Percentiles rank a stretch among this genome's conserved stretches.
Evolutionary conservation across 2,329 filamentous ascomycete species (phyloP).

Genomic region (Sphaerulina musiva): DNA sequence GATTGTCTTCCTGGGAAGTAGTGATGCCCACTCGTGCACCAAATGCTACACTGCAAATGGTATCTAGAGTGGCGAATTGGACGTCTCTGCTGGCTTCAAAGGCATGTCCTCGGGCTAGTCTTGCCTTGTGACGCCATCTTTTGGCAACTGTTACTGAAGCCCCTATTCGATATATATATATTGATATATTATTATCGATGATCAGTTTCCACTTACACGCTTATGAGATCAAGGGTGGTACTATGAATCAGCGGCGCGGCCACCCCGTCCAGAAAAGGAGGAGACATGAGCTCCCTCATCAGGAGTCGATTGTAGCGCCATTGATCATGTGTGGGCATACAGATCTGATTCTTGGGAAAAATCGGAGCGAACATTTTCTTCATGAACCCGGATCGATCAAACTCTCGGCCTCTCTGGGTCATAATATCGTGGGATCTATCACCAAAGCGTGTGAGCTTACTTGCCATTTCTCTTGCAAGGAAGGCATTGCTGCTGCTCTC

Average conservation of each 20-base stretch:
- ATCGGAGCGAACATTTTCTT: conserved; percentile 24
- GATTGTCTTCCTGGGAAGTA: neutral
- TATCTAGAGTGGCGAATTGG: neutral
- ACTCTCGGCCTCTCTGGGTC: conserved; percentile 40
- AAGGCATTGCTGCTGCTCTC: no score
- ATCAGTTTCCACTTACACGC: no score
- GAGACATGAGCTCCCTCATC: conserved; percentile 29
- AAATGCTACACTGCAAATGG: conserved; percentile 6
- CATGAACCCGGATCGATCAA: conserved; percentile 39
- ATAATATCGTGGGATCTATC: conserved; percentile 39
- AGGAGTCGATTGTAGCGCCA: conserved; percentile 27
- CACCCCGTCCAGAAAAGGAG: conserved; percentile 27
- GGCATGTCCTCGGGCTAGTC: neutral
- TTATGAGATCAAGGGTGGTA: no score
- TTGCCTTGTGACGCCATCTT: neutral
- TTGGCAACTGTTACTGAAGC: no score
- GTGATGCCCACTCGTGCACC: neutral
- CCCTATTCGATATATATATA: no score
- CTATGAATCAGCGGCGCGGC: conserved; percentile 24
- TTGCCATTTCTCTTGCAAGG: no score
- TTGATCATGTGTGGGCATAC: conserved; percentile 23
- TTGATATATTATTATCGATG: no score
- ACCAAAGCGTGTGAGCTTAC: no score
- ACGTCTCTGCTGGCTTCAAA: neutral
- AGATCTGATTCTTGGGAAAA: conserved; percentile 24